These are phyloP conservation scores for Corymbia maculata DNA, from an alignment of 345 rosid species.

Conservation along the genomic window DNA sequence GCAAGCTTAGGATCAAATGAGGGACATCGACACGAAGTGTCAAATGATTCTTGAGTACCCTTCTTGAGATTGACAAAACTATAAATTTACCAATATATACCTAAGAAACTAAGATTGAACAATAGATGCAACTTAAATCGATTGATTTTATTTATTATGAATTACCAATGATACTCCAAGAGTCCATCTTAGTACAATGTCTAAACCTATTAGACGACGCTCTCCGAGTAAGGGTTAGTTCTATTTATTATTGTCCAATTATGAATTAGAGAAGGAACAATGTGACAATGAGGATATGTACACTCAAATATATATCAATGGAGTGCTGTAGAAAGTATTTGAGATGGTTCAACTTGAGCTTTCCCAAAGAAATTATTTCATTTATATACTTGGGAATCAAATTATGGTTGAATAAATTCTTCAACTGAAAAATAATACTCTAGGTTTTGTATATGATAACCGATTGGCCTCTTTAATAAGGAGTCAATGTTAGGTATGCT, in stretches of 20 bases:
- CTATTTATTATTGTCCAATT: neutral
- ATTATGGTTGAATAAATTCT: neutral
- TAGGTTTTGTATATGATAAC: neutral
- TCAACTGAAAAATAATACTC: neutral
- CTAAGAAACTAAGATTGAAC: neutral
- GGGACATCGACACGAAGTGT: neutral
- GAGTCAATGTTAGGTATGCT: neutral
- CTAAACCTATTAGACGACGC: neutral
- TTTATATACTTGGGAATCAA: neutral
- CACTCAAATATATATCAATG: neutral
- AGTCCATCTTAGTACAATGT: neutral
- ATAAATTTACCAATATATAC: neutral
- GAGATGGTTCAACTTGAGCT: neutral
- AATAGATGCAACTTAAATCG: neutral
- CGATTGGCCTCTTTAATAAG: neutral
- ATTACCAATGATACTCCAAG: neutral
- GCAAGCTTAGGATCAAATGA: neutral
- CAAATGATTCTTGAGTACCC: neutral
- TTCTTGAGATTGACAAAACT: neutral
- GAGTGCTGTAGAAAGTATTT: neutral
- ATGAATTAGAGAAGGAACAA: neutral
- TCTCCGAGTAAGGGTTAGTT: neutral
- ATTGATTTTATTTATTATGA: neutral
- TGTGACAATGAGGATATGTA: neutral
- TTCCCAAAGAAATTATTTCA: neutral